These are phyloP conservation scores for Phialophora macrospora DNA, from an alignment of 2,329 filamentous ascomycete genomes.

Conservation along the genomic window DNA sequence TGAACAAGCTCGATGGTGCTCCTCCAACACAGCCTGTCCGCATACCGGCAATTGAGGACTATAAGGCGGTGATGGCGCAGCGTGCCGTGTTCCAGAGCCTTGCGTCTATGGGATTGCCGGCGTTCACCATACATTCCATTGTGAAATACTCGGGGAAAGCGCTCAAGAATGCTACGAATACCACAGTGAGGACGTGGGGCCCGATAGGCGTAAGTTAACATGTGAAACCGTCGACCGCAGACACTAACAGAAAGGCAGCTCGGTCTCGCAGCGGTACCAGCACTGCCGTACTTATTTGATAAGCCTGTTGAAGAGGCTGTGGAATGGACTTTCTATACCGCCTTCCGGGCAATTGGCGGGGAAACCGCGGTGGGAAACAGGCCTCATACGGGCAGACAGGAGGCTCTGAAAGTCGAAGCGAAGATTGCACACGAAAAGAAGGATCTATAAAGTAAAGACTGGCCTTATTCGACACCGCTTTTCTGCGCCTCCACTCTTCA, in stretches of 20 bases:
- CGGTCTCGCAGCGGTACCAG: constrained; percentile 56
- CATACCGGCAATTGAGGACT: constrained; percentile 82
- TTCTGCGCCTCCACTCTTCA: neutral
- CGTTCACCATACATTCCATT: constrained; percentile 90
- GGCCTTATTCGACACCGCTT: neutral
- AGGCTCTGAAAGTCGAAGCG: constrained; percentile 30
- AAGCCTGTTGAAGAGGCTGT: constrained; percentile 90
- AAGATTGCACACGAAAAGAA: constrained; percentile 33
- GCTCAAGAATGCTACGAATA: constrained; percentile 81
- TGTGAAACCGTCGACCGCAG: neutral
- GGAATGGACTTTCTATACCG: constrained; percentile 86
- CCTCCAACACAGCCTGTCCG: constrained; percentile 45
- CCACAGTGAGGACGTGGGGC: constrained; percentile 76
- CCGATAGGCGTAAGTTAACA: constrained; percentile 78
- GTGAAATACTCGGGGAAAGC: constrained; percentile 86
- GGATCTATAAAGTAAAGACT: constrained; percentile 29
- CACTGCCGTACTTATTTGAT: constrained; percentile 53
- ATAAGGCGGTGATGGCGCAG: constrained; percentile 86
- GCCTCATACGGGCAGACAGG: constrained; percentile 36
- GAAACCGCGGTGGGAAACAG: constrained; percentile 56
- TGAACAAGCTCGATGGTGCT: constrained; percentile 55
- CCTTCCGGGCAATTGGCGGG: constrained; percentile 74
- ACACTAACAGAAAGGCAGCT: constrained; percentile 52
- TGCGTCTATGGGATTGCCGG: constrained; percentile 91
- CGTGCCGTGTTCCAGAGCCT: constrained; percentile 87